phyloP scores from a whole-genome alignment of 441 rosid species.

The Gossypium davidsonii region DNA sequence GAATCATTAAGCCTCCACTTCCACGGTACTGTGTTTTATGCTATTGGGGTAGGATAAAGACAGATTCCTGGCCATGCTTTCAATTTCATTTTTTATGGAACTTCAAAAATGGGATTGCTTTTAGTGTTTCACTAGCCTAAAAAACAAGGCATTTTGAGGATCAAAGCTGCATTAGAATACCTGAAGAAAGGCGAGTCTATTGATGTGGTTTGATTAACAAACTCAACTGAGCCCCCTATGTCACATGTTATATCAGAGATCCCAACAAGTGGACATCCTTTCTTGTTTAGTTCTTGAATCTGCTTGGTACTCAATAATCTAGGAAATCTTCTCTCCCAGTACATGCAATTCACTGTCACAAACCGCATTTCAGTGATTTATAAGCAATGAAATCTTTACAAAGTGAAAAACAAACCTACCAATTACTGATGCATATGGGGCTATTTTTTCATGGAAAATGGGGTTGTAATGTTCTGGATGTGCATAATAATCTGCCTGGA shows the following conservation, averaged over 20 bases:
- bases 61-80: not conserved
- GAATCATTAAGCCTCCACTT: not conserved
- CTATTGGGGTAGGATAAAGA: too few species aligned
- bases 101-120: not conserved
- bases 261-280: slow-evolving; percentile 73
- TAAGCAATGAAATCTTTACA: not conserved
- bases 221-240: slow-evolving; percentile 78
- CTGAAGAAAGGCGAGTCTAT: slow-evolving; percentile 85
- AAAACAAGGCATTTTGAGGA: not conserved
- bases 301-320: slow-evolving; percentile 62
- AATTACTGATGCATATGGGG: slow-evolving; percentile 78
- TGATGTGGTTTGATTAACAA: slow-evolving; percentile 60
- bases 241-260: slow-evolving; percentile 92
- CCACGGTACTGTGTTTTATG: not conserved
- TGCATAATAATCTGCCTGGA: slow-evolving; percentile 84
- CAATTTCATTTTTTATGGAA: not conserved
- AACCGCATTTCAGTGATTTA: not conserved
- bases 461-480: slow-evolving; percentile 87
- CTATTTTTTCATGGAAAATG: slow-evolving; percentile 66
- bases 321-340: slow-evolving; percentile 92
- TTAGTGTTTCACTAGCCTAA: not conserved
- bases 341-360: slow-evolving; percentile 83
- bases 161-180: slow-evolving; percentile 23
- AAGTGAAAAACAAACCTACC: slow-evolving; percentile 38
- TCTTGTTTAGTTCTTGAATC: slow-evolving; percentile 51